Evolutionary conservation across 2,329 filamentous ascomycete genomes (phyloP).

Genomic region (Aspergillus sp.): DNA sequence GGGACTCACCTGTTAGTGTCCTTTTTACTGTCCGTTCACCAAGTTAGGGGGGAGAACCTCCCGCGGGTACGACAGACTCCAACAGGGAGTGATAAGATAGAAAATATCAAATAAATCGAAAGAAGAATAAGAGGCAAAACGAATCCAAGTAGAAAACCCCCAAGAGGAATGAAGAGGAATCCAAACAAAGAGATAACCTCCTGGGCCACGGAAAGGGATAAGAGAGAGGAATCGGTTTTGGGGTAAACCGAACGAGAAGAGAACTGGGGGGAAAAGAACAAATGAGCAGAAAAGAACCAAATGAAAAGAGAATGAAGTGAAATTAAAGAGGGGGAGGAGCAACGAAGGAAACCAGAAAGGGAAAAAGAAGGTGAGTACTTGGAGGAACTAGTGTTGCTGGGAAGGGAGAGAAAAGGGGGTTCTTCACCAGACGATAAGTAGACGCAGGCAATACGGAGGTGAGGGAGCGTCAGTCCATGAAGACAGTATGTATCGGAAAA

Average conservation of each 20-base stretch:
- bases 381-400: not conserved
- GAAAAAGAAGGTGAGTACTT: slow-evolving; percentile 2
- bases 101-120: not conserved
- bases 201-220: slow-evolving; percentile 1
- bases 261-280: slow-evolving; percentile 10
- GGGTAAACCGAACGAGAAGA: slow-evolving; percentile 5
- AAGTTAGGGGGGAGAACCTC: no score
- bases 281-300: slow-evolving; percentile 9
- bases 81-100: not conserved
- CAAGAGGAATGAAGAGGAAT: slow-evolving; percentile 3
- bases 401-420: slow-evolving; percentile 1
- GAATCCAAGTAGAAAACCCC: slow-evolving; percentile 5
- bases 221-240: slow-evolving; percentile 11
- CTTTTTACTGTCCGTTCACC: slow-evolving; percentile 11
- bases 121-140: not conserved
- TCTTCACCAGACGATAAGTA: not conserved
- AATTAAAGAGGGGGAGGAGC: slow-evolving; percentile 4
- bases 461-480: no score
- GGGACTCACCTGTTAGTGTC: slow-evolving; percentile 18
- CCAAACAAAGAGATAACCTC: slow-evolving; percentile 17
- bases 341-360: slow-evolving; percentile 7
- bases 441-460: not conserved
- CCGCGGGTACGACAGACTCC: not conserved
- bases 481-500: no score
- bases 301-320: slow-evolving; percentile 5